Evolutionary conservation across 768 basidiomycete genomes (phyloP).

Genomic region (Tephrocybe sp.): DNA sequence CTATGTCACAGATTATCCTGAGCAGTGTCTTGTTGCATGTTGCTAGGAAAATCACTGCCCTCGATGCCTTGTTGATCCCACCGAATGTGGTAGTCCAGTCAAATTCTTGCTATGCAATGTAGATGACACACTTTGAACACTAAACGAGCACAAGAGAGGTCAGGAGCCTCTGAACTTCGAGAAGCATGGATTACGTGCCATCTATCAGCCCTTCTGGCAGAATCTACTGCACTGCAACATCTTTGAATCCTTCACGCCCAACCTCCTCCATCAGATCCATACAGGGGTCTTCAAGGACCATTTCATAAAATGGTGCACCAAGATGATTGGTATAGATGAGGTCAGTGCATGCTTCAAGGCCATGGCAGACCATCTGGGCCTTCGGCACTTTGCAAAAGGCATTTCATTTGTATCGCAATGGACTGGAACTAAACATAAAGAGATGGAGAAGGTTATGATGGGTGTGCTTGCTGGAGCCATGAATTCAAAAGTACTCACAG

Average conservation of each 20-base stretch:
- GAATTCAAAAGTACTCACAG: constrained; percentile 23
- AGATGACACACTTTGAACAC: too few species aligned
- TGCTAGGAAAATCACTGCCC: constrained; percentile 26
- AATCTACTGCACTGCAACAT: too few species aligned
- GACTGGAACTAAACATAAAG: constrained; percentile 35
- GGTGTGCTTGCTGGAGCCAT: constrained; percentile 31
- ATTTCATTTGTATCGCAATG: constrained; percentile 34
- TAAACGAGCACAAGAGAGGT: too few species aligned
- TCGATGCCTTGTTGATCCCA: constrained; percentile 18
- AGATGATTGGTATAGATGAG: not conserved
- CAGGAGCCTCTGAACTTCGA: too few species aligned
- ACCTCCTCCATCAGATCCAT: constrained; percentile 48
- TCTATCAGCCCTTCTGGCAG: too few species aligned
- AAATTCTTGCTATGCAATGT: too few species aligned
- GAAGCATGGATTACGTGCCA: too few species aligned
- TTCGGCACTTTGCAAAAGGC: constrained; percentile 43
- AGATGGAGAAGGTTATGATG: constrained; percentile 26
- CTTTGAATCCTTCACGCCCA: too few species aligned
- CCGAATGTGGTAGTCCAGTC: constrained; percentile 10
- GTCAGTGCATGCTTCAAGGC: constrained; percentile 28
- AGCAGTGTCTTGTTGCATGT: too few species aligned
- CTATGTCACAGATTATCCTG: too few species aligned
- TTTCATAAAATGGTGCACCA: constrained; percentile 27
- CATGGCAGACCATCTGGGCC: constrained; percentile 6
- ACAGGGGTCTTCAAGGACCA: constrained; percentile 51